Evolutionary conservation across 148 eudicot species (phyloP), one percentile per base, ranked within the genome.

Genomic region (Drosera capensis): DNA sequence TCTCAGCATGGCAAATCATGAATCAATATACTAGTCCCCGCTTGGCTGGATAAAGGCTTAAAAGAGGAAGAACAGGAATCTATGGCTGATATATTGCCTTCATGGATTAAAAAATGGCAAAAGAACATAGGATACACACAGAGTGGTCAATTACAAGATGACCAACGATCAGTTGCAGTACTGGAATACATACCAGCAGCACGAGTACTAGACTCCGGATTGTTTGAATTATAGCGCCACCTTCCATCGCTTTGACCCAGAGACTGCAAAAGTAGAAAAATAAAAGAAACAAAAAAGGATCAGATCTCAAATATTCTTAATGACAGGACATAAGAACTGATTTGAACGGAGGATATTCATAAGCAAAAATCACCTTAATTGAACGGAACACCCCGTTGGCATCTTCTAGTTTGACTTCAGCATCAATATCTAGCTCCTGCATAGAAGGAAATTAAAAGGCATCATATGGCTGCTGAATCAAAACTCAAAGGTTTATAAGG

Each of bases 211-310:
- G 97, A 80, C 46, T 75, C 86, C 14, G 95, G 93, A 45, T 84
- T 75, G 64, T 60, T 73, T 34, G 85, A 73, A 70, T 67, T 74
- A 31, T 73, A 77, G 18, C 95, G 99, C 99, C 99, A 90, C 52
- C 87, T 75, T 57, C 99, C 99, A 78, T 90, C 99, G 70, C 99
- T 90, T 52, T 80, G 87, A 66, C 82, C 76, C 14, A 90, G 87
- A 23, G 93, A 78, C 99, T 90, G 71, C 9, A 43, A 47, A 49
- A 52, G 48, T 48, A 16, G 12, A 49, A 52, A 18, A 40, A 43
- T 13, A 49, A 49, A 29, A 58, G 46, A 41, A 44, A 35, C 53
- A 43, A 38, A 55, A 52, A n/a, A n/a, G n/a, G n/a, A n/a, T n/a
- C n/a, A n/a, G n/a, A n/a, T n/a, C n/a, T n/a, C n/a, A n/a, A n/a